phyloP scores from a whole-genome alignment of 2,329 filamentous ascomycete genomes.

The Samsoniella hepiali region DNA sequence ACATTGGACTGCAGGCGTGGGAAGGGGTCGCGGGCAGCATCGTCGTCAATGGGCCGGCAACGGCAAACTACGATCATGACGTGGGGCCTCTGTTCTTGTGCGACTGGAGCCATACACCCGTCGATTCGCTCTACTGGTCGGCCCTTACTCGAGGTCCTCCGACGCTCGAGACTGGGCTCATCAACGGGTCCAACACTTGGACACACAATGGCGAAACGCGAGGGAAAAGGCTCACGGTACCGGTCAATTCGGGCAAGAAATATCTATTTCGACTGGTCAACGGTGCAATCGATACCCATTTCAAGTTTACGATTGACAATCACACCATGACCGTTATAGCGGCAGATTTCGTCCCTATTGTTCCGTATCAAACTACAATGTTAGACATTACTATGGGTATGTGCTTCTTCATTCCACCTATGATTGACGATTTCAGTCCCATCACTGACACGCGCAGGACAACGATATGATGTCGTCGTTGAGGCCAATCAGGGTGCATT shows the following conservation, averaged over 20 bases:
- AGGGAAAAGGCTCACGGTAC: constrained; percentile 35
- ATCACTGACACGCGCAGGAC: neutral
- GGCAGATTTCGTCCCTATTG: constrained; percentile 55
- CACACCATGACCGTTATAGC: constrained; percentile 57
- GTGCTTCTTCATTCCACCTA: neutral
- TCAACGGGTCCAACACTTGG: constrained; percentile 36
- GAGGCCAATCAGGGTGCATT: neutral
- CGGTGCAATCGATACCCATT: constrained; percentile 40
- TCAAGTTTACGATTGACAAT: constrained; percentile 52
- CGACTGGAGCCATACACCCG: constrained; percentile 51
- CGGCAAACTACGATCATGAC: constrained; percentile 60
- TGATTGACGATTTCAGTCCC: neutral
- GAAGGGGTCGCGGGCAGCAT: constrained; percentile 58
- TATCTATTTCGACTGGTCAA: constrained; percentile 50
- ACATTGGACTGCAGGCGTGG: constrained; percentile 29
- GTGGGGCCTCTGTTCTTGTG: constrained; percentile 56
- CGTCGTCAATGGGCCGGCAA: constrained; percentile 58
- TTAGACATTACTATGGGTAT: constrained; percentile 49
- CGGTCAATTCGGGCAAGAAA: constrained; percentile 39
- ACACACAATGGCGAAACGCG: constrained; percentile 23
- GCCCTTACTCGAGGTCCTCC: neutral
- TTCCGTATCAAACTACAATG: constrained; percentile 48
- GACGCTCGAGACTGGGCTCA: constrained; percentile 42
- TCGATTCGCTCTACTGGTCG: neutral
- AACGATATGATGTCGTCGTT: neutral